Percentiles rank a stretch among this genome's conserved stretches.
phyloP scores from a whole-genome alignment of 1,284 basidiomycete genomes.

The Heterobasidion occidentale region DNA sequence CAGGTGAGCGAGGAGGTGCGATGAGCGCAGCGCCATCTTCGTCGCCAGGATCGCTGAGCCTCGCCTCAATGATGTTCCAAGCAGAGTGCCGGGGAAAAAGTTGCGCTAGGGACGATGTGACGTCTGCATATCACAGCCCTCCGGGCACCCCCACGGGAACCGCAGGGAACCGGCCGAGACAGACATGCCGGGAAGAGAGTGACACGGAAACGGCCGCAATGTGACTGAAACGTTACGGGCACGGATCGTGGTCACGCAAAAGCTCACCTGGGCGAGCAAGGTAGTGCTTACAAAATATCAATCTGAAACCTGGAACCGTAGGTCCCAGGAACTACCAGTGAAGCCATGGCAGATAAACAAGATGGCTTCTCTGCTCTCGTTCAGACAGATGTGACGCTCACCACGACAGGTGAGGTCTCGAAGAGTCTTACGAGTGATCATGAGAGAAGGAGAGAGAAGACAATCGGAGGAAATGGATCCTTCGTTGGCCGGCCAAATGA shows the following conservation, averaged over 20 bases:
- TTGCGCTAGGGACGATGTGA: constrained; percentile 91
- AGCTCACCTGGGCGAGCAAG: too few relatives aligned
- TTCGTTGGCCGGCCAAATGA: background rate
- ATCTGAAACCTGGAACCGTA: too few relatives aligned
- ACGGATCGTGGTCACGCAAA: too few relatives aligned
- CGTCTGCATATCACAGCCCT: too few relatives aligned
- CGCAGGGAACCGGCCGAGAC: too few relatives aligned
- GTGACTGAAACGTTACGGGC: too few relatives aligned
- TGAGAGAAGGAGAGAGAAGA: background rate
- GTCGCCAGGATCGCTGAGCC: constrained; percentile 90
- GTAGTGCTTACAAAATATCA: too few relatives aligned
- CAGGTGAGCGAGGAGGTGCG: constrained; percentile 33
- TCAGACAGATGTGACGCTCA: constrained; percentile 39
- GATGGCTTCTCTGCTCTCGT: constrained; percentile 73
- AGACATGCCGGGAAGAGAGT: too few relatives aligned
- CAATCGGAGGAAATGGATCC: background rate
- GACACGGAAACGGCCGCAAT: too few relatives aligned
- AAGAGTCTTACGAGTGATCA: background rate
- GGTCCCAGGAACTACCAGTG: too few relatives aligned
- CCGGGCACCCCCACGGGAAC: too few relatives aligned
- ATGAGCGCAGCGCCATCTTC: constrained; percentile 50
- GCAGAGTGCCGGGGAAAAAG: constrained; percentile 89
- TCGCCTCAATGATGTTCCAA: constrained; percentile 99
- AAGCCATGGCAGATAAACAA: constrained; percentile 98
- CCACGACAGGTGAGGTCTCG: background rate